phyloP scores from a whole-genome alignment of 306 rosid species.

The Prunus mira region DNA sequence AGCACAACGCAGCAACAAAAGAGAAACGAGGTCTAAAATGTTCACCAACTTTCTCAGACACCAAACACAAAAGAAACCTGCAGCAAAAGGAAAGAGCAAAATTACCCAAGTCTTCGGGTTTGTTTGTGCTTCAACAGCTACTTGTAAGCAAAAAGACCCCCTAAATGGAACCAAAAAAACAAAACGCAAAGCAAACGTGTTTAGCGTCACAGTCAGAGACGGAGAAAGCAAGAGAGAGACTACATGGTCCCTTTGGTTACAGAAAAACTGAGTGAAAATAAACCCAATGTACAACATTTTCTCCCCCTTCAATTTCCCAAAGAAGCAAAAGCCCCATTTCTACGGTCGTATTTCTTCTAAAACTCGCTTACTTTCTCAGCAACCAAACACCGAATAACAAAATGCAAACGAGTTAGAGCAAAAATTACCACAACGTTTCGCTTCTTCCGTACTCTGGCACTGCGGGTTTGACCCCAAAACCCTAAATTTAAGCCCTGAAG shows the following conservation, averaged over 20 bases:
- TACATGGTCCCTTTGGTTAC: neutral
- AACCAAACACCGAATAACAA: constrained; percentile 2
- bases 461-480: constrained; percentile 8
- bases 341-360: neutral
- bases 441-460: neutral
- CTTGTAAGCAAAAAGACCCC: neutral
- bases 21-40: neutral
- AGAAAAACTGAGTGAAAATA: neutral
- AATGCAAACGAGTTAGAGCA: constrained; percentile 8
- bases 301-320: neutral
- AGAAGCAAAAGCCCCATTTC: constrained; percentile 4
- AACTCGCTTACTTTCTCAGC: constrained; percentile 4
- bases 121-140: neutral
- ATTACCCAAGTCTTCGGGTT: neutral
- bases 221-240: neutral
- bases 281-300: constrained; percentile 2
- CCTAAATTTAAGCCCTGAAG: constrained; percentile 15
- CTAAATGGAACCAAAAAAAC: neutral
- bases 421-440: constrained; percentile 16
- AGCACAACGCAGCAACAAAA: constrained; percentile 8
- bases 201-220: neutral
- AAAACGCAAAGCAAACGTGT: neutral
- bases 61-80: constrained; percentile 5
- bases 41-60: constrained; percentile 7
- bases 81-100: neutral